Conservation (phyloP, 805 yeast genomes). For the Nakazawaea molendinolei region DNA sequence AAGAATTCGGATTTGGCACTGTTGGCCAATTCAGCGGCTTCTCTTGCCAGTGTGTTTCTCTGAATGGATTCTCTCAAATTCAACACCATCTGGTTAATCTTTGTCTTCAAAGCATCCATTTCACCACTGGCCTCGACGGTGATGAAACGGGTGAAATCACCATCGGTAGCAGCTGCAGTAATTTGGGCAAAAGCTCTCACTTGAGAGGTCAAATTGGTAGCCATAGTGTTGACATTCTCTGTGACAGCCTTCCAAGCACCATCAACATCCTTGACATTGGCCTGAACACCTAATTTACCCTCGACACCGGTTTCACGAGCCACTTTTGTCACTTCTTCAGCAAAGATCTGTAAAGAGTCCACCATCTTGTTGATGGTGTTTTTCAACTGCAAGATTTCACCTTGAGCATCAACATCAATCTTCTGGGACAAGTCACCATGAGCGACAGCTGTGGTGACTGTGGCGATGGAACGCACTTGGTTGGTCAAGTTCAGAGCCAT, state of each 20-base stretch:
- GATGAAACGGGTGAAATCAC: constrained; percentile 83
- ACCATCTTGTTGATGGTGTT: constrained; percentile 90
- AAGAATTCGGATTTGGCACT: constrained; percentile 84
- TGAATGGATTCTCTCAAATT: constrained; percentile 84
- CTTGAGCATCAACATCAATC: constrained; percentile 85
- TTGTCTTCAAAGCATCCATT: constrained; percentile 67
- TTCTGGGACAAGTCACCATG: constrained; percentile 83
- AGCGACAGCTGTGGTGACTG: constrained; percentile 89
- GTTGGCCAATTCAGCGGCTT: constrained; percentile 89
- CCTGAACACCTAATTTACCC: constrained; percentile 89
- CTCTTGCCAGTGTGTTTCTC: constrained; percentile 88
- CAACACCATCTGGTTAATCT: constrained; percentile 76
- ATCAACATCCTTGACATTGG: constrained; percentile 85
- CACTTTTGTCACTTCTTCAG: constrained; percentile 81
- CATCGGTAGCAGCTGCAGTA: constrained; percentile 91
- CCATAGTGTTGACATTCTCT: constrained; percentile 89
- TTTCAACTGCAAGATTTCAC: constrained; percentile 80
- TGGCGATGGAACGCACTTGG: constrained; percentile 84
- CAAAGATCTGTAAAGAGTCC: constrained; percentile 82
- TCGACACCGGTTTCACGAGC: constrained; percentile 92
- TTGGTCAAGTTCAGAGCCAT: constrained; percentile 86
- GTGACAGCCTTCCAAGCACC: constrained; percentile 91
- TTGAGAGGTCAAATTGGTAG: constrained; percentile 86
- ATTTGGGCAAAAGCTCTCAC: constrained; percentile 91
- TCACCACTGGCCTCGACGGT: constrained; percentile 92